Evolutionary conservation across 2,329 filamentous ascomycete genomes (phyloP), one percentile per base, ranked within the genome.

Genomic region (Alternaria sp.): DNA sequence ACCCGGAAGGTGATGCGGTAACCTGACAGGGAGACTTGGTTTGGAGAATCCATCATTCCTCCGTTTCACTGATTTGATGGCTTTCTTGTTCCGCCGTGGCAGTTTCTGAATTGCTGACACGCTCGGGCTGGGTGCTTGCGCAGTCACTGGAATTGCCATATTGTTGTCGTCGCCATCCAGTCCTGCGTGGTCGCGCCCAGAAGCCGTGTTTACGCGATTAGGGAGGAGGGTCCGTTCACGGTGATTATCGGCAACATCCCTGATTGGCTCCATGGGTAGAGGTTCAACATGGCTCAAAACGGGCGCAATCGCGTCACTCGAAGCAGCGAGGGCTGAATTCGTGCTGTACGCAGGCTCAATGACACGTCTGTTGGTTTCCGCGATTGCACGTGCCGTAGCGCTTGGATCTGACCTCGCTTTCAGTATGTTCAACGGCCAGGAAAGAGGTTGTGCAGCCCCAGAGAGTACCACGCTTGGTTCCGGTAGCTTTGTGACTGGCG

Each of bases 181-280:
- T 36, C 25, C 27, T 36, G 46, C 11, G 45, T 44, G 32, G 10
- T 54, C 63, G 54, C 54, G 59, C 49, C 57, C 40, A 20, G 28
- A 41, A 51, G 38, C 14, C 22, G 20, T 53, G 53, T 62, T 46
- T 51, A 54, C 50, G 62, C 53, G 62, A 55, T 27, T 43, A 7
- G 20, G 9, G 27, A 52, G 54, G 65, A 57, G 52, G 65, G 57
- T 49, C 64, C 51, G 63, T 63, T 63, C 65, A 30, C 49, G 50
- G 27, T 60, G 38, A 14, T 20, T 12, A 12, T 55, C 65, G 52
- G 65, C 48, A 34, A 49, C 41, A 52, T 27, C 28, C 43, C 63
- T 45, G 59, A 64, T 60, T 59, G 54, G 48, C 54, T 46, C 41
- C n/a, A 40, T 27, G 18, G 41, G 45, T 48, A 20, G 36, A 25